Evolutionary conservation across 2,329 filamentous ascomycete genomes (phyloP).

Genomic region (Cercospora beticola): DNA sequence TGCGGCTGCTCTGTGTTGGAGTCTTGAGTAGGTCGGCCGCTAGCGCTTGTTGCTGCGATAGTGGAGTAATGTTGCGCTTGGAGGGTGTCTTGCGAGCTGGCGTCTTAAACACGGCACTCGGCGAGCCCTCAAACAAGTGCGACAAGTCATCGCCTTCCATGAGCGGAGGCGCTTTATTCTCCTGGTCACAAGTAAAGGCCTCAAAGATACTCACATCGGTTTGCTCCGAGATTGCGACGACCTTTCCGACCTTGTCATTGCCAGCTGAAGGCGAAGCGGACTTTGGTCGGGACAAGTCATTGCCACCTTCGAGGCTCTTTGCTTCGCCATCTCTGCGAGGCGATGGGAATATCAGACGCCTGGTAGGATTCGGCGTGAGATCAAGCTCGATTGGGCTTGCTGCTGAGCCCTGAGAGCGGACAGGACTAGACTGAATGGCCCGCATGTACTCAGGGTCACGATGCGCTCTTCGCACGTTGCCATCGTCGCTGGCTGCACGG

Average conservation of each 20-base stretch:
- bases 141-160: conserved; percentile 55
- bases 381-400: conserved; percentile 52
- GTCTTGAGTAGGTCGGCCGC: conserved; percentile 48
- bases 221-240: conserved; percentile 16
- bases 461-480: conserved; percentile 29
- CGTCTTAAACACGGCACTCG: conserved; percentile 56
- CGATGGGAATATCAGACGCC: conserved; percentile 74
- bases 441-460: conserved; percentile 47
- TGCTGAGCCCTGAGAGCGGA: conserved; percentile 49
- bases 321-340: conserved; percentile 64
- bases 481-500: conserved; percentile 30
- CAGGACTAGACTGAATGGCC: conserved; percentile 63
- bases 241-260: conserved; percentile 17
- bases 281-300: conserved; percentile 14
- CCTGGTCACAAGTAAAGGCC: conserved; percentile 54
- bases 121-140: conserved; percentile 65
- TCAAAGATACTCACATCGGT: conserved; percentile 35
- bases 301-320: conserved; percentile 59
- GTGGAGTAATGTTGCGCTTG: conserved; percentile 42
- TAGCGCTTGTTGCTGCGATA: conserved; percentile 43
- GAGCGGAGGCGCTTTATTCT: conserved; percentile 52
- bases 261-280: conserved; percentile 17
- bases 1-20: conserved; percentile 44
- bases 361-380: conserved; percentile 61
- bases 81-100: conserved; percentile 58